Evolutionary conservation across 192 early-diverging fungal genomes (phyloP), one percentile per base, ranked within the genome.

Genomic region (Linnemannia hyalina): DNA sequence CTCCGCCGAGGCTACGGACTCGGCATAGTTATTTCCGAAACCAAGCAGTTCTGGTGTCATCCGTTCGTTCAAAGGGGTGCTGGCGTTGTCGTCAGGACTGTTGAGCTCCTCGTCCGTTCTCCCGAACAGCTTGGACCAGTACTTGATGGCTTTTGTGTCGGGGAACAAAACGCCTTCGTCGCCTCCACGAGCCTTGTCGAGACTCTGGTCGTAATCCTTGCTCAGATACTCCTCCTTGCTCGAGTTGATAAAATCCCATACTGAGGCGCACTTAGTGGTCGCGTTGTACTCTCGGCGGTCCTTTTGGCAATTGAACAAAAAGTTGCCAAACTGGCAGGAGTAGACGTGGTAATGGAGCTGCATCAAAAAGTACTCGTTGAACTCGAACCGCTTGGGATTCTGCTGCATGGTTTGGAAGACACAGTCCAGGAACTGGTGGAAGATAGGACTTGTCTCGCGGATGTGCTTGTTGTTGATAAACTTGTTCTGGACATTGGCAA

Each of bases 361-460:
- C 0, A 94, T 90, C 77, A 99, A 85, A 68, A 98, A 92, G 32
- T 90, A 81, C 83, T 98, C 96, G 79, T 94, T 95, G 77, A 97
- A 99, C 91, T 98, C 97, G 88, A 99, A 99, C 74, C 95, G 93
- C 4, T 94, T 94, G 18, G 98, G 97, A 75, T 93, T 94, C 88
- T 97, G 96, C 32, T 89, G 91, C 91, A 95, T 95, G 20, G 98
- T 88, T 89, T 99, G 98, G 89, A 96, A 99, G 41, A 97, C 92
- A 89, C 97, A 98, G 88, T 99, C 98, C 20, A 99, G 90, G 80
- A 99, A 99, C 89, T 99, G 98, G 55, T 97, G 95, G 86, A 99
- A 99, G 16, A 99, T 94, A 18, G 98, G 98, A 38, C 95, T 96
- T 0, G 97, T 95, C 82, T 99, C 98, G 22, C 92, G 88, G 74